Conservation (phyloP, 768 basidiomycete species). For the Pisolithus albus region DNA sequence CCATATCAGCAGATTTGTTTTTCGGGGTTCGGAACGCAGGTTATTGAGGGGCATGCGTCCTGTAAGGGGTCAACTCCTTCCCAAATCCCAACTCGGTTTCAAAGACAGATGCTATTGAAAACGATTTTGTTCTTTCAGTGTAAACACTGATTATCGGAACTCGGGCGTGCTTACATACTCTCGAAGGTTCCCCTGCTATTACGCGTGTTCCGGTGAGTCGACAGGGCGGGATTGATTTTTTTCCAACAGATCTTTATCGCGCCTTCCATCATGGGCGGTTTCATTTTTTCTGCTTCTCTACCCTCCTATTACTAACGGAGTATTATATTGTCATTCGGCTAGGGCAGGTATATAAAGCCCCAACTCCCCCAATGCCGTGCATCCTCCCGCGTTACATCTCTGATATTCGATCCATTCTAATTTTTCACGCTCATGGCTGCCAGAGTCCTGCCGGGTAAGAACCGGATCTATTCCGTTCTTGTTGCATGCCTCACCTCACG, state of each 20-base stretch:
- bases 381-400: background rate
- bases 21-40: background rate
- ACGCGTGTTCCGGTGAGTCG: no score
- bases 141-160: no score
- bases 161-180: no score
- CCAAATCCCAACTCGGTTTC: no score
- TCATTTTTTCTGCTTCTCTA: background rate
- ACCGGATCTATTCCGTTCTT: background rate
- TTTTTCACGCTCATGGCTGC: slow-evolving; percentile 17
- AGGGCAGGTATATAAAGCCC: slow-evolving; percentile 19
- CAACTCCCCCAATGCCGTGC: background rate
- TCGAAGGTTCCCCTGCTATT: no score
- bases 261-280: background rate
- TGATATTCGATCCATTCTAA: background rate
- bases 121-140: no score
- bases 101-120: no score
- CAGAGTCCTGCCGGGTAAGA: slow-evolving; percentile 24
- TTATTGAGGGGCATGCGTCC: background rate
- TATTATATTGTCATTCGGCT: slow-evolving; percentile 13
- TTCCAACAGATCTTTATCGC: no score
- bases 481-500: background rate
- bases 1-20: background rate
- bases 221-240: no score
- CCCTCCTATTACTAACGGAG: slow-evolving; percentile 1
- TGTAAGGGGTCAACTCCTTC: no score